These are phyloP conservation scores for Monosporozyma unispora DNA, from an alignment of 805 yeast species.

Conservation along the genomic window DNA sequence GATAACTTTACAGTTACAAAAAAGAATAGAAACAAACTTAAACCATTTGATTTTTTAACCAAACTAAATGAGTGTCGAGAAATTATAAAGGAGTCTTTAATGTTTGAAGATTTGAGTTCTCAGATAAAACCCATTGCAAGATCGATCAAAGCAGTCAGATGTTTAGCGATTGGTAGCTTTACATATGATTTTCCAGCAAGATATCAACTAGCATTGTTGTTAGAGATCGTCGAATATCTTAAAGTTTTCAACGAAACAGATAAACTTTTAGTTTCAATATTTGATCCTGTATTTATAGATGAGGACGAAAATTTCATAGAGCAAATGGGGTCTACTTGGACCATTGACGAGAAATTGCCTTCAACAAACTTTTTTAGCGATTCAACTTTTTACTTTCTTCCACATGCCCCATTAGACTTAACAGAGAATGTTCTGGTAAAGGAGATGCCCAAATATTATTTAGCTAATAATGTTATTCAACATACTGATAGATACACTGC, in stretches of 20 bases:
- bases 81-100: conserved; percentile 19
- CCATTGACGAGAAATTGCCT: conserved; percentile 16
- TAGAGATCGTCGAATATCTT: conserved; percentile 31
- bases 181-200: conserved; percentile 48
- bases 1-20: not conserved
- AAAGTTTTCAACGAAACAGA: not conserved
- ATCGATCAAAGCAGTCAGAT: conserved; percentile 36
- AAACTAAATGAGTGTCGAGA: conserved; percentile 12
- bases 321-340: conserved; percentile 21
- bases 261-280: conserved; percentile 35
- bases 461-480: conserved; percentile 44
- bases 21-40: not conserved
- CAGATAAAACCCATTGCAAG: conserved; percentile 8
- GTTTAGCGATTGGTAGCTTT: conserved; percentile 68
- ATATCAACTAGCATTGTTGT: conserved; percentile 55
- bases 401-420: conserved; percentile 62
- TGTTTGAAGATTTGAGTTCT: conserved; percentile 23
- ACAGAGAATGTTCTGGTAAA: conserved; percentile 35
- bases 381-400: conserved; percentile 47
- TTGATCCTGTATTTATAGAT: conserved; percentile 54
- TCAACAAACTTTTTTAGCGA: conserved; percentile 14
- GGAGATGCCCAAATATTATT: conserved; percentile 32
- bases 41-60: conserved; percentile 4
- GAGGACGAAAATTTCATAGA: conserved; percentile 36
- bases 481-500: conserved; percentile 48